These are phyloP conservation scores for Clarireedia sp. DNA, from an alignment of 2,329 filamentous ascomycete genomes.

Conservation along the genomic window DNA sequence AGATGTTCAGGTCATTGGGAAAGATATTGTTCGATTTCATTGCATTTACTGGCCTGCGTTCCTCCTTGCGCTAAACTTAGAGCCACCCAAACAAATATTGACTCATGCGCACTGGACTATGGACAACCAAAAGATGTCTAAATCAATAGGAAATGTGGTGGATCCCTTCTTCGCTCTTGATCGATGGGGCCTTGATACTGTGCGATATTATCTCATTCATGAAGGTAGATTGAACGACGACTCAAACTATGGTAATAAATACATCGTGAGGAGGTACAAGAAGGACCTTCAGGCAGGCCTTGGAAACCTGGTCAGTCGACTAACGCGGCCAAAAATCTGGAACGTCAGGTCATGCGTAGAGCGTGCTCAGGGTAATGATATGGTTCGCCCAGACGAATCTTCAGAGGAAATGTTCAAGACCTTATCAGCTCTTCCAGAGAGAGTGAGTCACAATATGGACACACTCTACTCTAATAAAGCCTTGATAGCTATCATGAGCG, in stretches of 20 bases:
- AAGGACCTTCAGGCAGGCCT: conserved; percentile 69
- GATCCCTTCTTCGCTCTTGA: conserved; percentile 89
- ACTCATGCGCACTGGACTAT: conserved; percentile 96
- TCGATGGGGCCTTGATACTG: conserved; percentile 75
- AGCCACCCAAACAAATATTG: conserved; percentile 69
- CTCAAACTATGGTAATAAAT: conserved; percentile 74
- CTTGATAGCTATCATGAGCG: conserved; percentile 54
- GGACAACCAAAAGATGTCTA: conserved; percentile 89
- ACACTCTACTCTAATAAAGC: conserved; percentile 56
- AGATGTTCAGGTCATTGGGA: conserved; percentile 86
- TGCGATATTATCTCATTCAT: conserved; percentile 82
- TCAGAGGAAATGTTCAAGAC: conserved; percentile 32
- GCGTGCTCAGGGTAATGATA: conserved; percentile 19
- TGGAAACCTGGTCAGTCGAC: conserved; percentile 70
- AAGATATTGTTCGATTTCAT: conserved; percentile 94
- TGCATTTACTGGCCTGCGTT: conserved; percentile 98
- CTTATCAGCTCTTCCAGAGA: conserved; percentile 33
- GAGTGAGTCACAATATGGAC: conserved; percentile 51
- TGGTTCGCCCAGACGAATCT: neutral
- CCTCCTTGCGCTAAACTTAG: conserved; percentile 77
- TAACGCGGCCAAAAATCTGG: conserved; percentile 63
- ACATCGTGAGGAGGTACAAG: conserved; percentile 69
- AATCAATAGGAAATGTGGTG: conserved; percentile 89
- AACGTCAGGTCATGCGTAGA: conserved; percentile 47
- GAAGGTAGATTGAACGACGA: conserved; percentile 73